These are phyloP conservation scores for Nicotiana undulata DNA, from an alignment of 257 asterid genomes.

Conservation along the genomic window DNA sequence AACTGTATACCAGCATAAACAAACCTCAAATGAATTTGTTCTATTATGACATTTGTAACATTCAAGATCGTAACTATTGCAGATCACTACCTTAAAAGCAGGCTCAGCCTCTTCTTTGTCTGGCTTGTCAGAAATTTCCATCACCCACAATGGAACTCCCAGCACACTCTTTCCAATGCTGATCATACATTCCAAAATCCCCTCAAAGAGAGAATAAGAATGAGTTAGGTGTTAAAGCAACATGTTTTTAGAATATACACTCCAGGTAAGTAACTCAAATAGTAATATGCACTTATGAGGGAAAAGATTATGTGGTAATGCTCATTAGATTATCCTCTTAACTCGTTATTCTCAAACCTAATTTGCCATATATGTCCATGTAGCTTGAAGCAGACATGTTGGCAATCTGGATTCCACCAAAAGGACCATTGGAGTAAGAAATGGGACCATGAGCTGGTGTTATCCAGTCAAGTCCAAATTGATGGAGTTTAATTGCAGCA, in stretches of 20 bases:
- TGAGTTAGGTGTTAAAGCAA: conserved; percentile 17
- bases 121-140: conserved; percentile 56
- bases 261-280: too few species aligned
- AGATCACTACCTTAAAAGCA: conserved; percentile 47
- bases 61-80: not conserved
- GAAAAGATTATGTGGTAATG: too few species aligned
- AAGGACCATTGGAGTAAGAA: conserved; percentile 24
- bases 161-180: conserved; percentile 58
- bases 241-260: not conserved
- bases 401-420: conserved; percentile 17
- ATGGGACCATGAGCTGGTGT: conserved; percentile 78
- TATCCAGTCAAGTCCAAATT: conserved; percentile 80
- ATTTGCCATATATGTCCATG: conserved; percentile 84
- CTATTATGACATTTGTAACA: not conserved
- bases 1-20: not conserved
- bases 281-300: too few species aligned
- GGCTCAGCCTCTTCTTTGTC: conserved; percentile 54
- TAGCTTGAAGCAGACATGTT: conserved; percentile 23
- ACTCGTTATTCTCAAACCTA: conserved; percentile 55
- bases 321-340: too few species aligned
- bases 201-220: conserved; percentile 25
- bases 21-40: not conserved
- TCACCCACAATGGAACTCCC: conserved; percentile 61
- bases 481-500: conserved; percentile 95
- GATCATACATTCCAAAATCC: conserved; percentile 20